Percentiles rank a stretch among this genome's conserved stretches.
phyloP scores from a whole-genome alignment of 768 basidiomycete genomes.

The Xerocomus spinulosus region DNA sequence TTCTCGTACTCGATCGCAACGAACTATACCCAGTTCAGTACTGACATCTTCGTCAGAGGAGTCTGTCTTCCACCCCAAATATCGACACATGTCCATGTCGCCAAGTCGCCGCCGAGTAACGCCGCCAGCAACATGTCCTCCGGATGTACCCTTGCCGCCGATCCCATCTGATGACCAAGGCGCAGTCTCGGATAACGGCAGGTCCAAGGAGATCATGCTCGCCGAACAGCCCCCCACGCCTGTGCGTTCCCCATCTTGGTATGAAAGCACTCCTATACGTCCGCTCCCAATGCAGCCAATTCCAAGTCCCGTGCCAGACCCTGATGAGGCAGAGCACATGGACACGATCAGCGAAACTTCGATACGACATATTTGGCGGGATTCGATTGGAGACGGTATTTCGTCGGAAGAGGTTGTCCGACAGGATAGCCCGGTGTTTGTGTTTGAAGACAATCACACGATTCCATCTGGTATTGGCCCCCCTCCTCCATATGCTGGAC shows the following conservation, averaged over 20 bases:
- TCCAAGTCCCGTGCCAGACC: conserved; percentile 12
- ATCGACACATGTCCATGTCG: conserved; percentile 5
- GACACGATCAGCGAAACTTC: not conserved
- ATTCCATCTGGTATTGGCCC: conserved; percentile 8
- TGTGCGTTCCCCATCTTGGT: not conserved
- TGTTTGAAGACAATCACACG: conserved; percentile 1
- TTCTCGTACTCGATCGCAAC: conserved; percentile 2
- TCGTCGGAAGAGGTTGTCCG: conserved; percentile 11
- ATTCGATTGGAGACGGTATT: not conserved
- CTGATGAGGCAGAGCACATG: conserved; percentile 5
- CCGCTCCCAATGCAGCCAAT: conserved; percentile 18
- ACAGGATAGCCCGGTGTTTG: conserved; percentile 20
- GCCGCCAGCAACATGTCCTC: conserved; percentile 12
- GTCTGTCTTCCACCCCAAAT: not conserved
- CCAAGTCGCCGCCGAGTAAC: conserved; percentile 4
- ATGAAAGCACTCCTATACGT: conserved; percentile 2
- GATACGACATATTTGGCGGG: conserved; percentile 9
- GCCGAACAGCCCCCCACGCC: conserved; percentile 7
- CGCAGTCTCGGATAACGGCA: not conserved
- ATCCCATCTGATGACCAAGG: conserved; percentile 12
- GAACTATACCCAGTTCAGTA: not conserved
- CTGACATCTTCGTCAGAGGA: conserved; percentile 9
- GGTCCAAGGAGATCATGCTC: not conserved
- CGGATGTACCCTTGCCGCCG: conserved; percentile 20
- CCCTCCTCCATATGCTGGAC: conserved; percentile 17